Conservation (phyloP, 2,329 filamentous ascomycete genomes). For the Diplodia sapinea region DNA sequence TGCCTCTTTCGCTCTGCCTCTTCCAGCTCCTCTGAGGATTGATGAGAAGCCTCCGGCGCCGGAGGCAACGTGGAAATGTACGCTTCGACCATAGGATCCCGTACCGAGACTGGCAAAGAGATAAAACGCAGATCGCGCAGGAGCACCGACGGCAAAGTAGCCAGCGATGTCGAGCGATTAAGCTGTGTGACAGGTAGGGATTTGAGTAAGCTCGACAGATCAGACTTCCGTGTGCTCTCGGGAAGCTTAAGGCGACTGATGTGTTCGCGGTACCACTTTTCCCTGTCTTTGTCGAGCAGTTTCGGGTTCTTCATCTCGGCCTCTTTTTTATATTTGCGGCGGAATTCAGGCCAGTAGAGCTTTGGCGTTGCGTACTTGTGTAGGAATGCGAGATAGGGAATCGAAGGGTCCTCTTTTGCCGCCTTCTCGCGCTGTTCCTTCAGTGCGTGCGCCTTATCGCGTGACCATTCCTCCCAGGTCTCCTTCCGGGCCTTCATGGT, state of each 20-base stretch:
- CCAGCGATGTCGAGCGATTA: slow-evolving; percentile 63
- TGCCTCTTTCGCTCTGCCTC: slow-evolving; percentile 49
- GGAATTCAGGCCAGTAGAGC: slow-evolving; percentile 97
- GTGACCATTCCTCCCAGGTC: slow-evolving; percentile 83
- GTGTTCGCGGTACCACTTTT: slow-evolving; percentile 80
- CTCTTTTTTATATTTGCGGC: slow-evolving; percentile 85
- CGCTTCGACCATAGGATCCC: slow-evolving; percentile 69
- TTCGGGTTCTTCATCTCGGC: slow-evolving; percentile 75
- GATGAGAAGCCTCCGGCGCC: slow-evolving; percentile 55
- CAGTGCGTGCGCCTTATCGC: slow-evolving; percentile 73
- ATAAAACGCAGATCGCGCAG: slow-evolving; percentile 73
- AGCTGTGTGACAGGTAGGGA: slow-evolving; percentile 64
- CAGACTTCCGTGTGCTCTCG: slow-evolving; percentile 69
- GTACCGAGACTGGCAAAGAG: slow-evolving; percentile 64
- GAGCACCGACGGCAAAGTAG: slow-evolving; percentile 66
- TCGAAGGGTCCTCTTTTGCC: slow-evolving; percentile 80
- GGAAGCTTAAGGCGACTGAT: slow-evolving; percentile 69
- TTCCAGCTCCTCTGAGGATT: slow-evolving; percentile 59
- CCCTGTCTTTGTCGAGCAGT: slow-evolving; percentile 69
- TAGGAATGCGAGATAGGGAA: slow-evolving; percentile 82
- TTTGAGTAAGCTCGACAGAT: slow-evolving; percentile 70
- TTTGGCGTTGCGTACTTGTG: slow-evolving; percentile 84
- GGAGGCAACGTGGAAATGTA: slow-evolving; percentile 69
- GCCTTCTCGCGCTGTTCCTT: slow-evolving; percentile 75
- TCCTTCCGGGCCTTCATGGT: slow-evolving; percentile 84